These are phyloP conservation scores for Hypoxylon sp. DNA, from an alignment of 2,329 filamentous ascomycete genomes.

Conservation along the genomic window DNA sequence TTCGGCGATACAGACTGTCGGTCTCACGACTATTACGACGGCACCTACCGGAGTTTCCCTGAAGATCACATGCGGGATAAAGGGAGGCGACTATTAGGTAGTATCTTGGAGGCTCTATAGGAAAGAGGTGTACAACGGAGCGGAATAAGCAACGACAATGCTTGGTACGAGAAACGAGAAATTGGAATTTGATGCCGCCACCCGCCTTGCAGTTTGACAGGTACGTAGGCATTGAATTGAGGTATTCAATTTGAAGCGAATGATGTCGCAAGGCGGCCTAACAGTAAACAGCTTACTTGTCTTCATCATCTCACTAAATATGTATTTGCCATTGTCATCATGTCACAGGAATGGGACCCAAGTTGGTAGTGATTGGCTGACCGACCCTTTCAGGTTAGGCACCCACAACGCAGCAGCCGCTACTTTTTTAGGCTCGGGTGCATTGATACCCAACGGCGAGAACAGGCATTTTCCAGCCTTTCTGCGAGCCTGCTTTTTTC, in stretches of 20 bases:
- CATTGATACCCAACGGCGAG: conserved; percentile 63
- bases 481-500: conserved; percentile 41
- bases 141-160: conserved; percentile 21
- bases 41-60: conserved; percentile 27
- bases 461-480: conserved; percentile 45
- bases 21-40: conserved; percentile 36
- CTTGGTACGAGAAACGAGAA: conserved; percentile 32
- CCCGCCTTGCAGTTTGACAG: conserved; percentile 47
- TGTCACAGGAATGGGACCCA: conserved; percentile 43
- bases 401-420: conserved; percentile 49
- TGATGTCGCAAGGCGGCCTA: conserved; percentile 43
- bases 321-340: conserved; percentile 44
- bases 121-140: conserved; percentile 19
- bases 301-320: conserved; percentile 41
- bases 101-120: conserved; percentile 33
- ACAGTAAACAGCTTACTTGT: conserved; percentile 36
- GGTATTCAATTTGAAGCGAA: conserved; percentile 43
- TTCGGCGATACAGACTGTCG: conserved; percentile 36
- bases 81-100: conserved; percentile 20
- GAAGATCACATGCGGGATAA: conserved; percentile 40
- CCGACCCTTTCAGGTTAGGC: conserved; percentile 46
- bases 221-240: conserved; percentile 36
- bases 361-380: conserved; percentile 52
- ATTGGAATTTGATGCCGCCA: conserved; percentile 40
- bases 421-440: conserved; percentile 58